Evolutionary conservation across 129 eudicot genomes (phyloP).

Genomic region (Smallanthus sonchifolius): DNA sequence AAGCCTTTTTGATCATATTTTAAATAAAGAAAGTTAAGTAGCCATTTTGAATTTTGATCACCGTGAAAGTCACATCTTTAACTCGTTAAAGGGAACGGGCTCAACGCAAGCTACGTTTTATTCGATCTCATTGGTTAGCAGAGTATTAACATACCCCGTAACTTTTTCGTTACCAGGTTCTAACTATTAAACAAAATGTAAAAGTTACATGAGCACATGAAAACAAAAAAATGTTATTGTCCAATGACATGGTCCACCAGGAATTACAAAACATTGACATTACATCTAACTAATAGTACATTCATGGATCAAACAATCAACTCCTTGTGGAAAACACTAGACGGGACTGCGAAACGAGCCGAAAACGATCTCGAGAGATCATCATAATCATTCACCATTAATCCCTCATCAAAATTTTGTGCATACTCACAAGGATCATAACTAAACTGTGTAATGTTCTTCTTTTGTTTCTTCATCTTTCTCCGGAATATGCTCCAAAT

Average conservation of each 20-base stretch:
- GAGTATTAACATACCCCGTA: too few species aligned
- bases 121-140: too few species aligned
- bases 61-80: too few species aligned
- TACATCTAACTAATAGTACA: conserved; percentile 12
- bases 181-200: background rate
- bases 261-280: conserved; percentile 8
- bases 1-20: too few species aligned
- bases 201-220: background rate
- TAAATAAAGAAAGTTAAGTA: too few species aligned
- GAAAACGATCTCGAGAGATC: conserved; percentile 60
- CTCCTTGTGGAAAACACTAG: conserved; percentile 8
- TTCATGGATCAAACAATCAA: conserved; percentile 19
- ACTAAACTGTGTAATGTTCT: conserved; percentile 30
- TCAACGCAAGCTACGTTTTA: too few species aligned
- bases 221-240: conserved; percentile 13
- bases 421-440: conserved; percentile 66
- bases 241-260: background rate
- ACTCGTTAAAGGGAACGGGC: too few species aligned
- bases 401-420: conserved; percentile 62
- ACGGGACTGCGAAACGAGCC: conserved; percentile 73
- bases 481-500: conserved; percentile 53
- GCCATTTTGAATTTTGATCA: too few species aligned
- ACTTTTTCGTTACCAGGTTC: too few species aligned
- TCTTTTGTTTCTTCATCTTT: conserved; percentile 43
- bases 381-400: conserved; percentile 35